Evolutionary conservation across 371 early-diverging fungal species (phyloP), one percentile per base, ranked within the genome.

Genomic region (Thermomucor indicae-seudaticae): DNA sequence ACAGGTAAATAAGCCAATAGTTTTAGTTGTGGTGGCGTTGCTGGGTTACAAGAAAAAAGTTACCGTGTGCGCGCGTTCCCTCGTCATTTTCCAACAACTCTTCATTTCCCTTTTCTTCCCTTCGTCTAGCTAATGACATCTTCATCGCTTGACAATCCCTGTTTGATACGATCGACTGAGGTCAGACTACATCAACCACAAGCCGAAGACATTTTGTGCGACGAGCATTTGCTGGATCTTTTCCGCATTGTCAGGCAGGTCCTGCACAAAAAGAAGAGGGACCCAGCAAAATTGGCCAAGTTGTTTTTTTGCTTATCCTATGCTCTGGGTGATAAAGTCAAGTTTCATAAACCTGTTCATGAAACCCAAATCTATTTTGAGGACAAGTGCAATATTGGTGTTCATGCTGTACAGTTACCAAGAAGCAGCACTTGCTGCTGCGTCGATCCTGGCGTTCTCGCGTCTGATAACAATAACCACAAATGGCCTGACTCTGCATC

Each of bases 171-270:
- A n/a, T n/a, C n/a, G n/a, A n/a, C n/a, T n/a, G n/a, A n/a, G n/a
- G n/a, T n/a, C n/a, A n/a, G 53, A 6, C 28, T 56, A 2, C 56
- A 50, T 34, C 46, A 62, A 8, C 67, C 72, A 0, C 67, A 63
- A 45, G 72, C 70, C n/a, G 72, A 69, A 53, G 75, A 75, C 30
- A 75, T 75, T 34, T 46, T 75, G n/a, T 52, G 53, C 7, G 75
- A 75, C 43, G 72, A 71, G 40, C 72, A 75, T 20, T 42, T 75
- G 4, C 47, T 75, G 11, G 72, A 71, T 28, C 43, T 75, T 8
- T 75, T 75, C 57, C 67, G 67, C 49, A 60, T 71, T 20, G 44
- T 71, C 23, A 69, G 71, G 43, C 75, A 69, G 42, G 59, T 71
- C 17, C 47, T 71, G 31, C n/a, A n/a, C n/a, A 47, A 62, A 12